phyloP scores from a whole-genome alignment of 306 rosid species.

The Rosa chinensis region DNA sequence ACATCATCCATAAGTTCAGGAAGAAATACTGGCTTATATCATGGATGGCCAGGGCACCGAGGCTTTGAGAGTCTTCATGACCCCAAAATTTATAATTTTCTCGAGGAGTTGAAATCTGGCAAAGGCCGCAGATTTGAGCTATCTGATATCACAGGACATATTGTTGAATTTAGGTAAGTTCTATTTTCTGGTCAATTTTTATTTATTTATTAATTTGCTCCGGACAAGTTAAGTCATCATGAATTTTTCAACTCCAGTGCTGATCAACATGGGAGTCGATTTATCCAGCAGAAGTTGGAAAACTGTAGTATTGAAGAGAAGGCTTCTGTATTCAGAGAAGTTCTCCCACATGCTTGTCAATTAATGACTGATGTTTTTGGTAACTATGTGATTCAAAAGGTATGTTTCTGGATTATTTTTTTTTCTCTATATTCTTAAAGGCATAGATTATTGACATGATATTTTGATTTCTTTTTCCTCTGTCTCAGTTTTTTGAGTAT shows the following conservation, averaged over 20 bases:
- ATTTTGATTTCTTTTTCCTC: not conserved
- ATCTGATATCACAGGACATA: constrained; percentile 57
- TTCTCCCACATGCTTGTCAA: constrained; percentile 56
- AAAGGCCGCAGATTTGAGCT: constrained; percentile 45
- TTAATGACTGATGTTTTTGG: constrained; percentile 70
- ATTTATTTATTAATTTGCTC: not conserved
- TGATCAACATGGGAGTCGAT: constrained; percentile 82
- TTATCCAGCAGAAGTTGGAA: constrained; percentile 75
- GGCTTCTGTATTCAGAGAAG: constrained; percentile 59
- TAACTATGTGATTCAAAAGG: constrained; percentile 74
- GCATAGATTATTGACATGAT: not conserved
- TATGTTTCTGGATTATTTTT: constrained; percentile 17
- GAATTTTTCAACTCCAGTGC: constrained; percentile 39
- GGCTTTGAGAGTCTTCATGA: constrained; percentile 39
- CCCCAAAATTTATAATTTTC: constrained; percentile 41
- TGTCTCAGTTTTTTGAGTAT: constrained; percentile 52
- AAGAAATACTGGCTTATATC: constrained; percentile 35
- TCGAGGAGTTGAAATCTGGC: constrained; percentile 56
- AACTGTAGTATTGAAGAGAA: constrained; percentile 58
- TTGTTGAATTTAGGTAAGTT: constrained; percentile 60
- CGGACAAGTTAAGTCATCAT: constrained; percentile 1
- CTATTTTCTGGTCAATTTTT: constrained; percentile 11
- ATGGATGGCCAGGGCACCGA: constrained; percentile 49
- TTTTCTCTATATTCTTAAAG: not conserved
- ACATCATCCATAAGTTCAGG: constrained; percentile 39